A percentile compares a stretch with the other conserved stretches of the same genome.
These are phyloP conservation scores for Calonectria pteridis DNA, from an alignment of 2,329 filamentous ascomycete species.

Conservation along the genomic window DNA sequence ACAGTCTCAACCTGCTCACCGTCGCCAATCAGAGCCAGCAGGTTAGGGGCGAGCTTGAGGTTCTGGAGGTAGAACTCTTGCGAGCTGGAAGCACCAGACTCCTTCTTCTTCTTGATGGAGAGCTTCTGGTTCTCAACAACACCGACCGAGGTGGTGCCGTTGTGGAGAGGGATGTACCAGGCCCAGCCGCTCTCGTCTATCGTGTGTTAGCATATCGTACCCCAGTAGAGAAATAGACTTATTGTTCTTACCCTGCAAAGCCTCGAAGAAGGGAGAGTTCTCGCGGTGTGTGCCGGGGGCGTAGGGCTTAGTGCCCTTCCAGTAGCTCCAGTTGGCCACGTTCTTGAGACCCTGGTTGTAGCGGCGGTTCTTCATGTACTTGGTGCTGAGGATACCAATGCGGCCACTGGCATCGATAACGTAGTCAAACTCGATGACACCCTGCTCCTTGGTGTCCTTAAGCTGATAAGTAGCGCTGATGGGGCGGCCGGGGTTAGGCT, in stretches of 20 bases:
- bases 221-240: background rate
- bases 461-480: slow-evolving; percentile 51
- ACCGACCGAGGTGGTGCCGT: slow-evolving; percentile 58
- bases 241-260: slow-evolving; percentile 46
- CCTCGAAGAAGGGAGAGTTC: slow-evolving; percentile 58
- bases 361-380: slow-evolving; percentile 61
- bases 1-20: slow-evolving; percentile 51
- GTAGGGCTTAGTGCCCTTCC: slow-evolving; percentile 51
- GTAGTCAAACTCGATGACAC: slow-evolving; percentile 59
- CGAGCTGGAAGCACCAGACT: slow-evolving; percentile 26
- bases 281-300: slow-evolving; percentile 51
- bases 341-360: slow-evolving; percentile 63
- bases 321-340: slow-evolving; percentile 64
- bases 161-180: slow-evolving; percentile 64
- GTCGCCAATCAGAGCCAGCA: slow-evolving; percentile 45
- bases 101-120: slow-evolving; percentile 50
- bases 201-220: background rate
- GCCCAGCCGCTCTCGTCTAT: slow-evolving; percentile 61
- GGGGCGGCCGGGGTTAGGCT: slow-evolving; percentile 44
- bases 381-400: slow-evolving; percentile 58
- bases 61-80: slow-evolving; percentile 51
- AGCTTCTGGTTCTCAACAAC: slow-evolving; percentile 57
- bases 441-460: slow-evolving; percentile 50
- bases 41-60: slow-evolving; percentile 49
- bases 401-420: slow-evolving; percentile 63